Conservation (phyloP, 495 filamentous ascomycete genomes). For the Penicillium fimorum region DNA sequence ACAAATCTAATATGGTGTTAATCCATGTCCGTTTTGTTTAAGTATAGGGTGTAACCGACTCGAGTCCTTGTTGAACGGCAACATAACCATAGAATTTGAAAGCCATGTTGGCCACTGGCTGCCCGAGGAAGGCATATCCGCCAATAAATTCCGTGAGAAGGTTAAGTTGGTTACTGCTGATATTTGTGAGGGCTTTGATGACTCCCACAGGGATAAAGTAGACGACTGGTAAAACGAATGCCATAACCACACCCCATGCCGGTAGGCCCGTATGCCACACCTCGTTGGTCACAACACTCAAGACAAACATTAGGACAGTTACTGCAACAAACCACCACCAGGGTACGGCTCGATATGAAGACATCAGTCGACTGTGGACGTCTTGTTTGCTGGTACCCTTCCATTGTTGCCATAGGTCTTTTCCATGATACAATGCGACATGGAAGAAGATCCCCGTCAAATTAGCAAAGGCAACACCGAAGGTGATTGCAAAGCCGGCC, state of each 20-base stretch:
- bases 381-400: slow-evolving; percentile 58
- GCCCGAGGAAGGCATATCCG: slow-evolving; percentile 67
- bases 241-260: slow-evolving; percentile 67
- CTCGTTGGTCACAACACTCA: slow-evolving; percentile 62
- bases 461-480: slow-evolving; percentile 70
- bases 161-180: slow-evolving; percentile 63
- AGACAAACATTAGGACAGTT: slow-evolving; percentile 51
- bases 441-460: slow-evolving; percentile 65
- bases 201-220: slow-evolving; percentile 50
- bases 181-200: slow-evolving; percentile 65
- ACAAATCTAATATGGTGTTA: slow-evolving; percentile 53
- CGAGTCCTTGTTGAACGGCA: slow-evolving; percentile 54
- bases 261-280: slow-evolving; percentile 64
- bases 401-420: slow-evolving; percentile 61
- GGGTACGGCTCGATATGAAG: slow-evolving; percentile 35
- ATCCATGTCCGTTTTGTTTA: slow-evolving; percentile 36
- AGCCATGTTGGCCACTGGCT: slow-evolving; percentile 67
- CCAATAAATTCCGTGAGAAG: slow-evolving; percentile 70
- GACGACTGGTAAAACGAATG: slow-evolving; percentile 45
- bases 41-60: slow-evolving; percentile 38
- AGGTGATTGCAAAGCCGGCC: slow-evolving; percentile 51
- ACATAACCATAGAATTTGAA: slow-evolving; percentile 78
- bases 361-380: slow-evolving; percentile 43
- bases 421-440: slow-evolving; percentile 62
- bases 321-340: slow-evolving; percentile 46